Base-by-base conservation (phyloP, 176 grass and related monocot genomes). In the Puccinellia tenuiflora region DNA sequence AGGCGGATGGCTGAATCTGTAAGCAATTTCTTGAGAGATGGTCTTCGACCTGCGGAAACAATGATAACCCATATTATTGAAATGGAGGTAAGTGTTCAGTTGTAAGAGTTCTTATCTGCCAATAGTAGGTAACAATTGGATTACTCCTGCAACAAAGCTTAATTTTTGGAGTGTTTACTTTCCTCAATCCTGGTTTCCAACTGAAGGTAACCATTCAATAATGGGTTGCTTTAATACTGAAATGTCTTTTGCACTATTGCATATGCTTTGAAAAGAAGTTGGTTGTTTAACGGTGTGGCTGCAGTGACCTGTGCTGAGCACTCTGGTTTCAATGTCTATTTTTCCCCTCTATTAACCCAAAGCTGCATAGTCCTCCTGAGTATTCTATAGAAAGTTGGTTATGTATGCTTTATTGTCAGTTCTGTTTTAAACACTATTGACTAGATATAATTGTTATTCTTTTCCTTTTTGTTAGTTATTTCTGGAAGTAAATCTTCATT, bases 21-120 rank as follows among this genome's bases (percentile, higher is more conserved):
- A 47, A 85, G 89, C 76, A 95, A 90, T 78, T 98, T 98, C 65
- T 84, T 98, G 77, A 88, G 96, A 90, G 96, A 98, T 56, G 89
- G 92, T 47, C 92, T 98, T 76, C 83, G 80, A 85, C 96, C 96
- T 31, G 91, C 91, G 2, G 96, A 98, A 75, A 91, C 83, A 73
- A 95, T 98, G 96, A 98, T 98, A 90, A 91, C 87, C 77, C 96
- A 98, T 74, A 90, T 98, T 17, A 98, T 98, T 77, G 88, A 95
- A 76, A 95, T 98, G 96, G 91, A 98, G 96, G 96, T 89, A 90
- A 81, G 70, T 78, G 7, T 76, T 81, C 71, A 84, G 78, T 86
- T 78, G 60, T 70, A 35, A 84, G 48, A 56, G 42, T 50, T 48
- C 16, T 84, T 33, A 83, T 80, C 33, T 77, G 64, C 62, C 62